A percentile compares a stretch with the other conserved stretches of the same genome.
phyloP scores from a whole-genome alignment of 2,329 filamentous ascomycete species.

The Sporothrix variecibatus region DNA sequence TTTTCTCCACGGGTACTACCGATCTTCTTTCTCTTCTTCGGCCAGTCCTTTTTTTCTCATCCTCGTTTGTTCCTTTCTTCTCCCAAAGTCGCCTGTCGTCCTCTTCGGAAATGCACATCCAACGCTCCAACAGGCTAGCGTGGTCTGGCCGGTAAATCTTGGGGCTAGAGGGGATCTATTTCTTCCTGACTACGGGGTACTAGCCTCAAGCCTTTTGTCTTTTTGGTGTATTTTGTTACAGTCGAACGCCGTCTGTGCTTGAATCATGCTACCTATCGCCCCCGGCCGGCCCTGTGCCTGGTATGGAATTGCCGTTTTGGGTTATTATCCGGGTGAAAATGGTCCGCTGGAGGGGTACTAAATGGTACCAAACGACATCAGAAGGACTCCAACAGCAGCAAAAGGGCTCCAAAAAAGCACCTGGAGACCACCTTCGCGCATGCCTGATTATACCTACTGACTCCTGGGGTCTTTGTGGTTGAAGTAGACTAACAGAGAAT shows the following conservation, averaged over 20 bases:
- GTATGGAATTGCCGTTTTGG: not conserved
- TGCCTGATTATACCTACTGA: not conserved
- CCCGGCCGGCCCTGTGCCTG: not conserved
- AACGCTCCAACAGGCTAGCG: slow-evolving; percentile 7
- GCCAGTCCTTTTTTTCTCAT: not conserved
- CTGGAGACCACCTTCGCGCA: not conserved
- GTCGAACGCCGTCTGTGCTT: not conserved
- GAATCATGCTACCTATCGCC: slow-evolving; percentile 12
- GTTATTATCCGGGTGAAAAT: not conserved
- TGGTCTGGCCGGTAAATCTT: slow-evolving; percentile 2
- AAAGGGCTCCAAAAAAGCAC: not conserved
- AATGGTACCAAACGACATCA: not conserved
- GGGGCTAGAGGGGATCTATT: not conserved
- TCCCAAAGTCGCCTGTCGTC: not conserved
- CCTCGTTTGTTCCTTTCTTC: not conserved
- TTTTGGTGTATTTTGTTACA: not conserved
- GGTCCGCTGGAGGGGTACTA: not conserved
- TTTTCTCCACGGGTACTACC: slow-evolving; percentile 1
- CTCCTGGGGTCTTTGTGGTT: not conserved
- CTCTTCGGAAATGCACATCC: slow-evolving; percentile 27
- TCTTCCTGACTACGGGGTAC: not conserved
- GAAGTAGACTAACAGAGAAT: not conserved
- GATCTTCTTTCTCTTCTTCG: not conserved
- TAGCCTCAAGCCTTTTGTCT: not conserved
- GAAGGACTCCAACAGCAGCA: not conserved